phyloP scores from a whole-genome alignment of 2,329 filamentous ascomycete genomes.

The Colletotrichum tabaci region DNA sequence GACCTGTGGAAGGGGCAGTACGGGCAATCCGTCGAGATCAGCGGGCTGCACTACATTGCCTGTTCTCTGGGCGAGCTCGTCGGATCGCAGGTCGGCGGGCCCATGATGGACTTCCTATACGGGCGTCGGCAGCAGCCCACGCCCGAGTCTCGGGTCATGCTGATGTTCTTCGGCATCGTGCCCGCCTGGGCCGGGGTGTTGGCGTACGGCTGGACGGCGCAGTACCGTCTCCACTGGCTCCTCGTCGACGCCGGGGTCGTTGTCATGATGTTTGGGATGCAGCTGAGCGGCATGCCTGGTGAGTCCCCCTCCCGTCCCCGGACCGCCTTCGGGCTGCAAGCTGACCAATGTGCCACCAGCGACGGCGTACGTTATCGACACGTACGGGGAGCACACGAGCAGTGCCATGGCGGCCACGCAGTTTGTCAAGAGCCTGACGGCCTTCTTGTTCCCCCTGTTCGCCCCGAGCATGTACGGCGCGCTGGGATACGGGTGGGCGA shows the following conservation, averaged over 20 bases:
- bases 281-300: constrained; percentile 50
- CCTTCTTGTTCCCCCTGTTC: constrained; percentile 65
- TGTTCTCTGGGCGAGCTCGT: constrained; percentile 74
- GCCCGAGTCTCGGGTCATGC: constrained; percentile 70
- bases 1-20: constrained; percentile 70
- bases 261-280: constrained; percentile 51
- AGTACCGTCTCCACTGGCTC: constrained; percentile 55
- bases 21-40: constrained; percentile 68
- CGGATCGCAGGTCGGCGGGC: constrained; percentile 63
- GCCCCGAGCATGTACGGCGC: constrained; percentile 57
- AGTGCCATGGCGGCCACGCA: constrained; percentile 63
- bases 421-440: constrained; percentile 60
- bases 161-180: constrained; percentile 61
- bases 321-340: too few relatives aligned
- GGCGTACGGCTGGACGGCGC: constrained; percentile 60
- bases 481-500: constrained; percentile 58
- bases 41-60: constrained; percentile 75
- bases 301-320: neutral
- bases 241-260: constrained; percentile 56
- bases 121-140: constrained; percentile 43
- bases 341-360: constrained; percentile 9
- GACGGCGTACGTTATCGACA: constrained; percentile 59
- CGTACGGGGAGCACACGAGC: constrained; percentile 62
- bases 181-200: constrained; percentile 56
- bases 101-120: constrained; percentile 55